Evolutionary conservation across 2,329 filamentous ascomycete species (phyloP).

Genomic region (Colletotrichum theobromicola): DNA sequence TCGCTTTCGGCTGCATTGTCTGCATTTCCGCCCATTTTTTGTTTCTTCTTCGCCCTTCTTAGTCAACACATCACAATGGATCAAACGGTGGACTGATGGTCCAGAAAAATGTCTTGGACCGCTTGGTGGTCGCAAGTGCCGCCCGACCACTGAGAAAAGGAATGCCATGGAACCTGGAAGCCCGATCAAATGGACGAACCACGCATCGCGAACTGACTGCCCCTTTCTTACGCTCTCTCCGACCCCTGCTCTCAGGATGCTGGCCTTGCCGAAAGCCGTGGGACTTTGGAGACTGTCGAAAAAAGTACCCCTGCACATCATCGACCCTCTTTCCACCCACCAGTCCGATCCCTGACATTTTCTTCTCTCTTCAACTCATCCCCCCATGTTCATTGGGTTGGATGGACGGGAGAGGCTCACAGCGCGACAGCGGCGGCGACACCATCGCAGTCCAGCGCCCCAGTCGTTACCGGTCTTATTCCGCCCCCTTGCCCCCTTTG

Average conservation of each 20-base stretch:
- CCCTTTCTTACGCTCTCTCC: not conserved
- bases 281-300: not conserved
- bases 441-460: not conserved
- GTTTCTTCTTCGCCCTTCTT: constrained; percentile 1
- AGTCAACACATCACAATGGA: not conserved
- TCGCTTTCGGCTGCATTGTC: constrained; percentile 1
- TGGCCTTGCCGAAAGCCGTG: constrained; percentile 18
- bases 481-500: not conserved
- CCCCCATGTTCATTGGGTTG: not conserved
- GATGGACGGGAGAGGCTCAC: constrained; percentile 1
- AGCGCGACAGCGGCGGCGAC: constrained; percentile 18
- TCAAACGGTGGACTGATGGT: not conserved
- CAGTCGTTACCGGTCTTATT: not conserved
- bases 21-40: not conserved
- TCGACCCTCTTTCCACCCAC: constrained; percentile 26
- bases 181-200: constrained; percentile 4
- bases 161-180: constrained; percentile 6
- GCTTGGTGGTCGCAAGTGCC: not conserved
- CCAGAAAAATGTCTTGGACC: constrained; percentile 1
- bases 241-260: not conserved
- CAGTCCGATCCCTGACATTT: constrained; percentile 8
- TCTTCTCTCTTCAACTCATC: not conserved
- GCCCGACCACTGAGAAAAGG: not conserved
- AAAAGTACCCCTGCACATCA: constrained; percentile 23
- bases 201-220: not conserved